Evolutionary conservation across 2,329 filamentous ascomycete genomes (phyloP), one percentile per base, ranked within the genome.

Genomic region (Aspergillus quadrilineatus): DNA sequence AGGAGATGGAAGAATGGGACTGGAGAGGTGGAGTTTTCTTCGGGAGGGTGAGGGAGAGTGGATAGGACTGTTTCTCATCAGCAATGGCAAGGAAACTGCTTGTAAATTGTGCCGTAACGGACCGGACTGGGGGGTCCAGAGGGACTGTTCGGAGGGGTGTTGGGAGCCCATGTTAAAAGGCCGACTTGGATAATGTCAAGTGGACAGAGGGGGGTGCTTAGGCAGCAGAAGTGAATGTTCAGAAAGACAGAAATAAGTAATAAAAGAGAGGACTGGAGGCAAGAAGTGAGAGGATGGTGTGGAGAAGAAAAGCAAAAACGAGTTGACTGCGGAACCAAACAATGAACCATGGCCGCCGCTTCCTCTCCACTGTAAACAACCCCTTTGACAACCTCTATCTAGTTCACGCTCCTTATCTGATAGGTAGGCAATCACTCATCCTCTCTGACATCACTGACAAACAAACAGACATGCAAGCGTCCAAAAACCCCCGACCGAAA

Each of bases 1-100:
- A 99, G 85, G 59, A 97, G 82, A 79, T 99, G 94, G 76, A 99
- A 96, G 80, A 97, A 97, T 34, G 92, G 85, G 9, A 97, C 72
- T 0, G 93, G 92, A 0, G 92, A 94, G 58, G 79, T 74, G 6
- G 89, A 82, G 55, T 84, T 80, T 63, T 86, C 80, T 26, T 76
- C 67, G 2, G 83, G 84, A n/a, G 81, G 82, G 58, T 82, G 80
- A 29, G 83, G 78, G 46, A 95, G 81, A 2, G 83, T 82, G 9
- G 82, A 79, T 29, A 94, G 80, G 30, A 89, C 90, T 83, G 62
- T 28, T 28, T 5, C 17, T 48, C 41, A 49, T 50, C 14, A 62
- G 56, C 44, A 45, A 29, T 56, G 41, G 17, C 44, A 46, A 37
- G 49, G 26, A 45, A 26, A 7, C 10, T 28, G 22, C 22, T 41